Conservation (phyloP, 129 eudicot species). For the Silybum marianum region DNA sequence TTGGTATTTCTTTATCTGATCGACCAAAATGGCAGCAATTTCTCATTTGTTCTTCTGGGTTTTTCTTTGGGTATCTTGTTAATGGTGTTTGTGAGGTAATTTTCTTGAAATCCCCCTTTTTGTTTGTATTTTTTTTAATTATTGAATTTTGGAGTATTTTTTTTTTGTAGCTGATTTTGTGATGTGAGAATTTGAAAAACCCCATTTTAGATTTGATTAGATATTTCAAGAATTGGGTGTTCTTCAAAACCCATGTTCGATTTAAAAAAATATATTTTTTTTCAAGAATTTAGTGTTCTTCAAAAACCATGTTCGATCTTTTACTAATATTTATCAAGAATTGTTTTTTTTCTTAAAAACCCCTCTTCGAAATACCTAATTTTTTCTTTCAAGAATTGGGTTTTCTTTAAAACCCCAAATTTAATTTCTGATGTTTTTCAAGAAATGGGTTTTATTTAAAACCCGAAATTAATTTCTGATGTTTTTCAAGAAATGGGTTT, state of each 20-base stretch:
- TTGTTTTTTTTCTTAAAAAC: too few species aligned
- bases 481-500: conserved; percentile 11
- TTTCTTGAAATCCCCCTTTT: conserved; percentile 4
- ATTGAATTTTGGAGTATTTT: background rate
- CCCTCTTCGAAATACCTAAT: background rate
- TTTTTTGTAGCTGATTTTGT: background rate
- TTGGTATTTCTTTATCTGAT: conserved; percentile 69
- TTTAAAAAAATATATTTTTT: background rate
- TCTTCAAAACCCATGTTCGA: conserved; percentile 1
- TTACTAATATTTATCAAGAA: too few species aligned
- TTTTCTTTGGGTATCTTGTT: conserved; percentile 91
- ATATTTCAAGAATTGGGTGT: background rate
- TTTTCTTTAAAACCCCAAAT: conserved; percentile 10
- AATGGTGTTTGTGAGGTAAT: conserved; percentile 87
- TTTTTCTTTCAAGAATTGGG: background rate
- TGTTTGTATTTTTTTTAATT: background rate
- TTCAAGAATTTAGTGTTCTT: background rate
- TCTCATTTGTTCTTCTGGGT: conserved; percentile 87
- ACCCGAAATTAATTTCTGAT: background rate
- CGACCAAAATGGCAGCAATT: conserved; percentile 88
- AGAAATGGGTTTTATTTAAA: background rate
- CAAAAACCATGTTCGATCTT: background rate
- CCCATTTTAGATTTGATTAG: background rate
- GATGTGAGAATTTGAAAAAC: background rate
- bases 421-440: background rate